A percentile compares a stretch with the other conserved stretches of the same genome.
Conservation (phyloP, 257 asterid genomes). For the Penstemon newberryi region DNA sequence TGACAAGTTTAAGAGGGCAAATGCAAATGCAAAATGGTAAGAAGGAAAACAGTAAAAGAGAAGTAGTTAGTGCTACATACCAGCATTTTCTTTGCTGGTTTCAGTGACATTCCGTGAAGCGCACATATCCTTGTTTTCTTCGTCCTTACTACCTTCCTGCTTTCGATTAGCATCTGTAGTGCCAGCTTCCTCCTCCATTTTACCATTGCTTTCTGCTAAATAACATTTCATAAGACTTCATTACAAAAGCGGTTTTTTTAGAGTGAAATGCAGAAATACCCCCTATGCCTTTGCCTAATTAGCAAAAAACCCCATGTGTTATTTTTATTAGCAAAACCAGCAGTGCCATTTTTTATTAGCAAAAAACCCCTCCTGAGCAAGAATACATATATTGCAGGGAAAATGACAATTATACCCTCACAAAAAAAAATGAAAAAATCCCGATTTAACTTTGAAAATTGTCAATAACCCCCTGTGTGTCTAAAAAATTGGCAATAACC, state of each 20-base stretch:
- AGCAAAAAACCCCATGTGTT: too few relatives aligned
- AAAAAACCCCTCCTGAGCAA: too few relatives aligned
- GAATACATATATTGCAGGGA: too few relatives aligned
- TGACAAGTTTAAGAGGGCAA: not conserved
- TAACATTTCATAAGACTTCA: constrained; percentile 13
- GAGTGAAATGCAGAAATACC: too few relatives aligned
- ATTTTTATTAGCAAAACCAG: too few relatives aligned
- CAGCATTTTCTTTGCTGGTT: constrained; percentile 37
- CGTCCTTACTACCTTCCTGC: constrained; percentile 16
- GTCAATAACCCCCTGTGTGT: too few relatives aligned
- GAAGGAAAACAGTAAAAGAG: not conserved
- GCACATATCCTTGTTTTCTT: constrained; percentile 27
- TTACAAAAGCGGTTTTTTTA: not conserved
- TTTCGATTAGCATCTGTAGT: constrained; percentile 18
- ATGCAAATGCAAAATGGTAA: not conserved
- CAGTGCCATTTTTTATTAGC: too few relatives aligned
- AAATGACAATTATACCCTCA: too few relatives aligned
- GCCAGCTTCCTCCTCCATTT: constrained; percentile 28
- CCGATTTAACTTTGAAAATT: too few relatives aligned
- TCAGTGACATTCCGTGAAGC: constrained; percentile 19
- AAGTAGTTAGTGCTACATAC: constrained; percentile 28
- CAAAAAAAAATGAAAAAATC: too few relatives aligned
- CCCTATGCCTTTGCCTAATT: too few relatives aligned
- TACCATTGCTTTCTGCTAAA: constrained; percentile 34
- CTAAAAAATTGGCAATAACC: too few relatives aligned